These are phyloP conservation scores for Kurtzmaniella quercitrusa DNA, from an alignment of 1,139 yeast species.

Conservation along the genomic window DNA sequence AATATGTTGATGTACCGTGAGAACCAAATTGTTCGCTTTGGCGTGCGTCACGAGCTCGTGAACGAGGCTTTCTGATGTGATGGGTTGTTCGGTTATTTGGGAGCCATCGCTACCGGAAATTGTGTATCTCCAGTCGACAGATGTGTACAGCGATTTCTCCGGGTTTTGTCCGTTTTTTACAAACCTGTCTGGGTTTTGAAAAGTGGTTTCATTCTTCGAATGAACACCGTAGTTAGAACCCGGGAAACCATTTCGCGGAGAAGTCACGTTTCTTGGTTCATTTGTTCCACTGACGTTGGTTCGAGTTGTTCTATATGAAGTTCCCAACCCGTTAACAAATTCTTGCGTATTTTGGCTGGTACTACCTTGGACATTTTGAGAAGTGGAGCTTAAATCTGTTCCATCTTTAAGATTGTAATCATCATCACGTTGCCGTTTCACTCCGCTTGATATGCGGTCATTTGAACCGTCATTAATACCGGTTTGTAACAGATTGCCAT, in stretches of 20 bases:
- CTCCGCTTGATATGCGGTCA: no score
- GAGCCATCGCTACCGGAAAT: slow-evolving; percentile 15
- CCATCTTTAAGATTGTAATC: background rate
- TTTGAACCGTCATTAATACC: background rate
- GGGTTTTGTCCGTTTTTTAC: background rate
- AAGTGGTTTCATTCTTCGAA: no score
- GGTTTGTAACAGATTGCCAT: background rate
- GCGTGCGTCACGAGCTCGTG: slow-evolving; percentile 61
- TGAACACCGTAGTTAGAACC: no score
- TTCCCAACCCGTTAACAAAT: background rate
- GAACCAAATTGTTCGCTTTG: slow-evolving; percentile 50
- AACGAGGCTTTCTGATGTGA: slow-evolving; percentile 40
- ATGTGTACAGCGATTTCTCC: slow-evolving; percentile 4
- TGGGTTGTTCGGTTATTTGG: slow-evolving; percentile 4
- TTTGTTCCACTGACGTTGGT: background rate
- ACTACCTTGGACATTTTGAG: no score
- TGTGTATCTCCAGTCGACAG: slow-evolving; percentile 34
- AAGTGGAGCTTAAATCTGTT: background rate
- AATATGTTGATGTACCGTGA: slow-evolving; percentile 82
- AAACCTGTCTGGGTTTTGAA: no score
- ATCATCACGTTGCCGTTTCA: no score
- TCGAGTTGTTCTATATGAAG: background rate
- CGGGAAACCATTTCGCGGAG: background rate
- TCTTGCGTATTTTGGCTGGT: no score
- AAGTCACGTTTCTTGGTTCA: background rate